Conservation (phyloP, 2,329 filamentous ascomycete species). For the Furcasterigmium sp. region DNA sequence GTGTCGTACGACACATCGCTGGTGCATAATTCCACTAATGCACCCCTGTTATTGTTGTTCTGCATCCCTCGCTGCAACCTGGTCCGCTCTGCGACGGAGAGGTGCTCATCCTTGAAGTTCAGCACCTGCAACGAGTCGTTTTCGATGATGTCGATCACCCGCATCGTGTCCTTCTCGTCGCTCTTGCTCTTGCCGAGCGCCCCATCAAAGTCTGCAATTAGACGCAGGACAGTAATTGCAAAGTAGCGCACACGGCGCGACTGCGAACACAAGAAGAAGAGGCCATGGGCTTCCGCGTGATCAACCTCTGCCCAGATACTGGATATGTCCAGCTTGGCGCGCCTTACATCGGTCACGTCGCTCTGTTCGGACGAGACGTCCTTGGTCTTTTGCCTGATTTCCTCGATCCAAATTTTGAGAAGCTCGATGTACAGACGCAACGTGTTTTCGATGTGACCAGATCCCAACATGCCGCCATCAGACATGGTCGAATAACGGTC, state of each 20-base stretch:
- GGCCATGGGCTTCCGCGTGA: conserved; percentile 90
- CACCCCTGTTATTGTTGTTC: conserved; percentile 76
- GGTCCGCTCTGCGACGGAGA: conserved; percentile 89
- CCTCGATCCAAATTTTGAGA: conserved; percentile 94
- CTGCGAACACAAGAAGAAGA: conserved; percentile 97
- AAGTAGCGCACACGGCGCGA: conserved; percentile 84
- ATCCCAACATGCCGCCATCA: conserved; percentile 91
- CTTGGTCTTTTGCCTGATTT: conserved; percentile 81
- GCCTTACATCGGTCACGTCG: conserved; percentile 67
- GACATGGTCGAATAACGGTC: conserved; percentile 97
- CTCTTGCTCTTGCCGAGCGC: conserved; percentile 67
- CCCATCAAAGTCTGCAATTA: conserved; percentile 90
- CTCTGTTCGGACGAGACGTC: conserved; percentile 61
- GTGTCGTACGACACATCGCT: conserved; percentile 94
- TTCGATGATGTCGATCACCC: conserved; percentile 89
- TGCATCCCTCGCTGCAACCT: conserved; percentile 85
- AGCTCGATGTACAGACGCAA: conserved; percentile 89
- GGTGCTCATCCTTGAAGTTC: conserved; percentile 85
- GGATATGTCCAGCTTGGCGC: conserved; percentile 76
- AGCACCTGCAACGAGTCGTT: conserved; percentile 84
- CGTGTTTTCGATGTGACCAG: conserved; percentile 91
- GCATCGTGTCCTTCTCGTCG: conserved; percentile 56
- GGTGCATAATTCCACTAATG: conserved; percentile 87
- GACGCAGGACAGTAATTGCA: conserved; percentile 83
- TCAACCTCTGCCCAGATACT: conserved; percentile 91